Evolutionary conservation across 2,329 filamentous ascomycete species (phyloP), one percentile per base, ranked within the genome.

Genomic region (Didymella segeticola): DNA sequence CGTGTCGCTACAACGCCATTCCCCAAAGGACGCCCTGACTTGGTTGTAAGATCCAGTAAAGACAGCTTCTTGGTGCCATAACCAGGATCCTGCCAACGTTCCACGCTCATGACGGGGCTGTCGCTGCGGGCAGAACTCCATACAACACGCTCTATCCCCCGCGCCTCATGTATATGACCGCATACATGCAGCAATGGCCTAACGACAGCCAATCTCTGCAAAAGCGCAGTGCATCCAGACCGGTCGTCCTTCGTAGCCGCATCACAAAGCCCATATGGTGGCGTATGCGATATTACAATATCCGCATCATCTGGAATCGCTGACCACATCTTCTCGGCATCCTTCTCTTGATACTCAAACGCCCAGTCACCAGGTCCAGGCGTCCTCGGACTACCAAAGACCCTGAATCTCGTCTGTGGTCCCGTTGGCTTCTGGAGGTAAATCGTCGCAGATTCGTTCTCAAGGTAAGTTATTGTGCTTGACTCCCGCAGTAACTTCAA

Each of bases 321-420:
- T 14, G 80, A 75, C 89, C 89, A 92, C 1, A 88, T 63, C 11
- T 65, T 52, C 33, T 64, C 56, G 11, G 79, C 80, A 39, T 76
- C 68, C 2, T 72, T 64, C 9, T 70, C 62, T 10, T 75, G 71
- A 68, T 91, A 91, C 57, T 82, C 81, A 64, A 91, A 91, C 0
- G 87, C 89, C 87, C 88, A 90, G 15, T 80, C 73, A 2, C 81
- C 79, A 38, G 75, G 72, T 8, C 72, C 75, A 6, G 76, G 88
- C 26, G 86, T 86, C 66, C 82, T 87, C 0, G 89, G 89, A 3
- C 88, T 90, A 1, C 87, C 89, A 67, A 91, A 92, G 34, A 91
- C 78, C 10, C 77, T 85, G 71, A 92, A 87, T 22, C 27, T 36
- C 7, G 51, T 49, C 2, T 73, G 79, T 7, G 86, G 85, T 0